phyloP scores from a whole-genome alignment of 108 stramenopile species.

The Mayamaea pseudoterrestris region DNA sequence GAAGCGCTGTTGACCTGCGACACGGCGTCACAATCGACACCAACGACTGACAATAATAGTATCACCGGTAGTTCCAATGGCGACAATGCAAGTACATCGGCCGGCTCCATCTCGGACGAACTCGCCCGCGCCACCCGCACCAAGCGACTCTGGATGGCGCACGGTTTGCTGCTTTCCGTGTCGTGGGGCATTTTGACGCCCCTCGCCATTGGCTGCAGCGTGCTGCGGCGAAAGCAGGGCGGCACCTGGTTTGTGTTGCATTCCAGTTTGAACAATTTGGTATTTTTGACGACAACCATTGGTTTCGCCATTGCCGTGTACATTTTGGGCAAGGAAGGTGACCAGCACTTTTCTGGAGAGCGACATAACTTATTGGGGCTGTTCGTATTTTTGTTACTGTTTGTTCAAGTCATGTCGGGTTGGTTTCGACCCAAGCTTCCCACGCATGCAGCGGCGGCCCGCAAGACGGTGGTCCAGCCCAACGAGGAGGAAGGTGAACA shows the following conservation, averaged over 20 bases:
- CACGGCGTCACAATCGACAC: too few species aligned
- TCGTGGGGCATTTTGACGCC: slow-evolving; percentile 56
- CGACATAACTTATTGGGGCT: slow-evolving; percentile 23
- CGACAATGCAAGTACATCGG: too few species aligned
- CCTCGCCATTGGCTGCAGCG: slow-evolving; percentile 34
- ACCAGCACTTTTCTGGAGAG: slow-evolving; percentile 20
- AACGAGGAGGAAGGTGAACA: background rate
- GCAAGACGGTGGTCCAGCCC: background rate
- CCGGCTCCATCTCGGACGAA: background rate
- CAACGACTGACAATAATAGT: too few species aligned
- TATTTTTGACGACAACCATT: slow-evolving; percentile 18
- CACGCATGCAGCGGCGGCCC: too few species aligned
- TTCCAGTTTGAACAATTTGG: slow-evolving; percentile 17
- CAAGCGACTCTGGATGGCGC: slow-evolving; percentile 49
- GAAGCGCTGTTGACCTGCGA: too few species aligned
- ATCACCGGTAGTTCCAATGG: background rate
- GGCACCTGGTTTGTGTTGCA: slow-evolving; percentile 35
- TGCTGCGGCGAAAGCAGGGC: slow-evolving; percentile 26
- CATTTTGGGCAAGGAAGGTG: slow-evolving; percentile 15
- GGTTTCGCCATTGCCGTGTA: slow-evolving; percentile 27
- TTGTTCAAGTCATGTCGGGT: slow-evolving; percentile 23
- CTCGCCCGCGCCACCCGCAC: slow-evolving; percentile 1
- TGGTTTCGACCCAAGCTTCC: slow-evolving; percentile 26
- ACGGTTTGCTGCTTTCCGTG: slow-evolving; percentile 47
- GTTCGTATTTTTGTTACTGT: slow-evolving; percentile 26